Conservation (phyloP, 345 rosid species). For the Salix dunnii region DNA sequence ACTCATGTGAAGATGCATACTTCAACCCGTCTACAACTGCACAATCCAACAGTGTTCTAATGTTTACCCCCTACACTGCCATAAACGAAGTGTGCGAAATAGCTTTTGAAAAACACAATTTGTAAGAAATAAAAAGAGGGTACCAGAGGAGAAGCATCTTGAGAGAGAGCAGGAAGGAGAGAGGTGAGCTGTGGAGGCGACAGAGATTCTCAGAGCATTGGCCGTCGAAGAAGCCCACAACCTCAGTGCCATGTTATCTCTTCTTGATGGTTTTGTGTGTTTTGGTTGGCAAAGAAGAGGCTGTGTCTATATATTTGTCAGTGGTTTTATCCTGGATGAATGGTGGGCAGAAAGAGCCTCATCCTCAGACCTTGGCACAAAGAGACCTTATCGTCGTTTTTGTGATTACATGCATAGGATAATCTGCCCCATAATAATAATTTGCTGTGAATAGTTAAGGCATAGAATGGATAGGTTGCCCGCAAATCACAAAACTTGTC, state of each 20-base stretch:
- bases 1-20: conserved; percentile 87
- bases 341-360: conserved; percentile 72
- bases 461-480: no score
- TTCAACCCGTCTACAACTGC: conserved; percentile 88
- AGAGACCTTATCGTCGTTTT: neutral
- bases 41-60: neutral
- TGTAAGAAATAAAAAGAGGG: neutral
- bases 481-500: no score
- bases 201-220: conserved; percentile 71
- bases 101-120: neutral
- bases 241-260: conserved; percentile 64
- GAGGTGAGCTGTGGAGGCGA: conserved; percentile 39
- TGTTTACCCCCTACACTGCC: neutral
- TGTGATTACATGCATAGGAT: neutral
- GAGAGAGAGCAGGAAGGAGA: conserved; percentile 57
- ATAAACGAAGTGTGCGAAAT: neutral
- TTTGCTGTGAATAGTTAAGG: no score
- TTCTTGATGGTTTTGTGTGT: neutral
- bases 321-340: conserved; percentile 56
- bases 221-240: conserved; percentile 97
- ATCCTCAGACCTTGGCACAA: conserved; percentile 33
- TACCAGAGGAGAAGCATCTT: conserved; percentile 83
- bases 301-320: neutral
- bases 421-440: neutral
- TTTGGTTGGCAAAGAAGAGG: conserved; percentile 14